Conservation (phyloP, 2,329 filamentous ascomycete species). For the Drechmeria coniospora region DNA sequence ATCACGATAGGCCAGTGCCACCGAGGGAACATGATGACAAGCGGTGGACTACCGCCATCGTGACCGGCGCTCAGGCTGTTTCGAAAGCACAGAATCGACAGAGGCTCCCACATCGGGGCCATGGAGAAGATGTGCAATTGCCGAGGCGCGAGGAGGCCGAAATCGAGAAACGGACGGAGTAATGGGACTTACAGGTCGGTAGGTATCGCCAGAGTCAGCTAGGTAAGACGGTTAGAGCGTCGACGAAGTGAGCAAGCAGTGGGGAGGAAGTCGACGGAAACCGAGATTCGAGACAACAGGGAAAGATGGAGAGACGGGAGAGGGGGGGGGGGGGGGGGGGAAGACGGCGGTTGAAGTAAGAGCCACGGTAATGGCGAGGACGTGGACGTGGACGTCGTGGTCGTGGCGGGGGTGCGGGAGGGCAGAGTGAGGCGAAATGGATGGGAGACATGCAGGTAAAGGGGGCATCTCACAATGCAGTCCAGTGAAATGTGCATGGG, state of each 20-base stretch:
- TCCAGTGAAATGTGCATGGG: conserved; percentile 2
- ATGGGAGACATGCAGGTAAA: conserved; percentile 30
- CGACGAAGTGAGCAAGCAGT: conserved; percentile 10
- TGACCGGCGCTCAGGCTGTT: too few relatives aligned
- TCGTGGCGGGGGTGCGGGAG: conserved; percentile 21
- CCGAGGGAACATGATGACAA: too few relatives aligned
- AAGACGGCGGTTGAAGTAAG: conserved; percentile 16
- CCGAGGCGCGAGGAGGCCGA: neutral
- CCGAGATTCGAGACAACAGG: conserved; percentile 1
- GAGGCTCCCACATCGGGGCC: too few relatives aligned
- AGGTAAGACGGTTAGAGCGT: conserved; percentile 25
- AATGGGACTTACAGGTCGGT: conserved; percentile 38
- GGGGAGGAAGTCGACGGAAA: conserved; percentile 9
- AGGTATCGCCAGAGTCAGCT: conserved; percentile 47
- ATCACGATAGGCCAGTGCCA: too few relatives aligned
- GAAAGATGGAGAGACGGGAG: conserved; percentile 1
- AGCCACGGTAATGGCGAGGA: neutral
- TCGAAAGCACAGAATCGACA: too few relatives aligned
- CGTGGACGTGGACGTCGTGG: conserved; percentile 4
- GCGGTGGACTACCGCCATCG: too few relatives aligned
- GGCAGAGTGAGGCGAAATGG: conserved; percentile 27
- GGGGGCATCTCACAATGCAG: conserved; percentile 21
- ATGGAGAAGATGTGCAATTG: too few relatives aligned
- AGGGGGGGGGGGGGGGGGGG: conserved; percentile 11
- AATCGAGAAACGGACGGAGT: conserved; percentile 3